A percentile compares a stretch with the other conserved stretches of the same genome.
phyloP scores from a whole-genome alignment of 345 rosid species.

The Euphorbia lathyris region DNA sequence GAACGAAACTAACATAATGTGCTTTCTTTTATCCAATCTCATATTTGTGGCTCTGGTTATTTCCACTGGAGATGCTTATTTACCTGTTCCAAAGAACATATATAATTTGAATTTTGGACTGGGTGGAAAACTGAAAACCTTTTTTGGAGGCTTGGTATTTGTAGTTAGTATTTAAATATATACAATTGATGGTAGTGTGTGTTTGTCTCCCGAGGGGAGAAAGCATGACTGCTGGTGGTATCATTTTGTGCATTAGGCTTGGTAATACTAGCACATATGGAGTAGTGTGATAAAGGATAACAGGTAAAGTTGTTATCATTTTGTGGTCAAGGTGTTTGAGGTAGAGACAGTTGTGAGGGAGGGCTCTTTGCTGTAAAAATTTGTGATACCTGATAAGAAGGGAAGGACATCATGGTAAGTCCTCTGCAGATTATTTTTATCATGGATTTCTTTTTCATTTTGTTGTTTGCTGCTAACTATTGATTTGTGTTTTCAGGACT shows the following conservation, averaged over 20 bases:
- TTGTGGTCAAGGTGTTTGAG: conserved; percentile 11
- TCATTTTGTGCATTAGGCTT: neutral
- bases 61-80: neutral
- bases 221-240: neutral
- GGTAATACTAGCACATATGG: neutral
- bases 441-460: neutral
- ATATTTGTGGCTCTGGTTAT: neutral
- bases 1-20: neutral
- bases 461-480: neutral
- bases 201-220: neutral
- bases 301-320: conserved; percentile 1
- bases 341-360: conserved; percentile 1
- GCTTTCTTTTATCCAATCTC: neutral
- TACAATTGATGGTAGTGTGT: neutral
- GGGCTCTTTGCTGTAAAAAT: neutral
- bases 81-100: neutral
- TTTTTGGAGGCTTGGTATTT: neutral
- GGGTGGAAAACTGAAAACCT: neutral
- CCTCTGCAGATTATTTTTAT: neutral
- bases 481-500: conserved; percentile 9
- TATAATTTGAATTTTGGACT: neutral
- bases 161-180: neutral
- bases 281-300: neutral
- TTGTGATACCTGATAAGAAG: neutral
- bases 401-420: neutral